These are phyloP conservation scores for Sordariomycetes sp. DNA, from an alignment of 2,329 filamentous ascomycete genomes.

Conservation along the genomic window DNA sequence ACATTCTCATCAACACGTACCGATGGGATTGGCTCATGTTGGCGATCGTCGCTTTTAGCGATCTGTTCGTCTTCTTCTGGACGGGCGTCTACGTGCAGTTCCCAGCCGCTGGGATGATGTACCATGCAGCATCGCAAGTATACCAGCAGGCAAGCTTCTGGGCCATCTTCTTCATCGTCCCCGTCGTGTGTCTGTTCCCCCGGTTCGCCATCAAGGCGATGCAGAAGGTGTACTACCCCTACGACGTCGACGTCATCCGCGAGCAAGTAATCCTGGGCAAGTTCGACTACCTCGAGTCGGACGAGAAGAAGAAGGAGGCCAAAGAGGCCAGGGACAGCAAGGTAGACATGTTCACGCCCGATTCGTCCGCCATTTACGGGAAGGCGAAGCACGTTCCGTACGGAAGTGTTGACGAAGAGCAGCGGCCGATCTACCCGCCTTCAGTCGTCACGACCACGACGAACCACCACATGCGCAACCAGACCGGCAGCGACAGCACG, in stretches of 20 bases:
- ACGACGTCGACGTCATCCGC: conserved; percentile 89
- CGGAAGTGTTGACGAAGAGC: conserved; percentile 70
- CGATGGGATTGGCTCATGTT: conserved; percentile 97
- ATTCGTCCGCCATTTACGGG: conserved; percentile 28
- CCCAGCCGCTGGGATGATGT: conserved; percentile 47
- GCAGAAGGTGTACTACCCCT: conserved; percentile 90
- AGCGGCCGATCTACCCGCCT: conserved; percentile 86
- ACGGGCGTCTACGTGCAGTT: conserved; percentile 68
- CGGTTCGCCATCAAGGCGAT: conserved; percentile 77
- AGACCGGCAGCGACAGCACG: conserved; percentile 89
- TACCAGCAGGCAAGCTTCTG: conserved; percentile 80
- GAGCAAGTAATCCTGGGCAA: conserved; percentile 79
- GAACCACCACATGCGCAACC: conserved; percentile 64
- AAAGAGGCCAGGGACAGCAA: conserved; percentile 17
- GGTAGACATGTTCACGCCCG: conserved; percentile 19
- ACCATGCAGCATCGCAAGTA: conserved; percentile 65
- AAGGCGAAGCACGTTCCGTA: conserved; percentile 47
- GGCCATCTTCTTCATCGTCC: conserved; percentile 69
- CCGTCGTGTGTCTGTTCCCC: conserved; percentile 74
- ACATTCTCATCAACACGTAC: conserved; percentile 93
- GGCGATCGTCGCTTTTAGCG: conserved; percentile 71
- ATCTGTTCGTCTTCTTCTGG: conserved; percentile 88
- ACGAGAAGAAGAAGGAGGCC: conserved; percentile 17
- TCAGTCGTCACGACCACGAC: conserved; percentile 73
- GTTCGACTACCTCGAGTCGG: conserved; percentile 60